These are phyloP conservation scores for Phytopythium boreale DNA, from an alignment of 352 stramenopile genomes.

Conservation along the genomic window DNA sequence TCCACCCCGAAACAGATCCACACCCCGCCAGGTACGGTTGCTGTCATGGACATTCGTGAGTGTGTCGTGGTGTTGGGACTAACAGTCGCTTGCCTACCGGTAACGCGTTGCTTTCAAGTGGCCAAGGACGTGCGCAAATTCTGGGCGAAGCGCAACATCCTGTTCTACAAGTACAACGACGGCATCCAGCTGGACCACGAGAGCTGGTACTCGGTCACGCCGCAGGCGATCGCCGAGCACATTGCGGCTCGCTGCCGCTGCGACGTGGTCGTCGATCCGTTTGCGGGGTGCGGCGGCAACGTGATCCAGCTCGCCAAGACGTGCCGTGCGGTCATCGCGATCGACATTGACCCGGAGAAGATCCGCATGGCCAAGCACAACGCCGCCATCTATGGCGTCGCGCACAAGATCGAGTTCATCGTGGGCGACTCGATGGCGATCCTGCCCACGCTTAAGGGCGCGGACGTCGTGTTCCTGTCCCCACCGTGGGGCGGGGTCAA, in stretches of 20 bases:
- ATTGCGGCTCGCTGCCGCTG: slow-evolving; percentile 78
- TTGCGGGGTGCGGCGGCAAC: slow-evolving; percentile 92
- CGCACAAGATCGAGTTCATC: slow-evolving; percentile 91
- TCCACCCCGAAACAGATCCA: slow-evolving; percentile 13
- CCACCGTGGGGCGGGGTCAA: slow-evolving; percentile 87
- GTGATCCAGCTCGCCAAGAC: slow-evolving; percentile 90
- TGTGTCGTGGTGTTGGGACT: not conserved
- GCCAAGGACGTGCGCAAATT: slow-evolving; percentile 78
- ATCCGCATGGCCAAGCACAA: slow-evolving; percentile 91
- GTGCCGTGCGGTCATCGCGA: slow-evolving; percentile 90
- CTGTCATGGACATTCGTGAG: not conserved
- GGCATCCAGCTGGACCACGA: slow-evolving; percentile 91
- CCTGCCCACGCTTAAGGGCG: slow-evolving; percentile 57
- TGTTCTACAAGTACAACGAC: slow-evolving; percentile 91
- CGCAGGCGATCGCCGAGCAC: slow-evolving; percentile 86
- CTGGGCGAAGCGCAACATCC: slow-evolving; percentile 82
- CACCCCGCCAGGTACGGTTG: slow-evolving; percentile 24
- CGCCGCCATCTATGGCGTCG: slow-evolving; percentile 88
- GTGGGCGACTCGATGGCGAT: slow-evolving; percentile 84
- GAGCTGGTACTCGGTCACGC: slow-evolving; percentile 93
- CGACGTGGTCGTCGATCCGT: slow-evolving; percentile 89
- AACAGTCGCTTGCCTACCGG: too few species aligned
- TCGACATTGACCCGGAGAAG: slow-evolving; percentile 89
- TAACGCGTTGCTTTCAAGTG: slow-evolving; percentile 18
- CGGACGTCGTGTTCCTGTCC: slow-evolving; percentile 90